These are phyloP conservation scores for Sistotremastrum niveocremeum DNA, from an alignment of 768 basidiomycete genomes.

Conservation along the genomic window DNA sequence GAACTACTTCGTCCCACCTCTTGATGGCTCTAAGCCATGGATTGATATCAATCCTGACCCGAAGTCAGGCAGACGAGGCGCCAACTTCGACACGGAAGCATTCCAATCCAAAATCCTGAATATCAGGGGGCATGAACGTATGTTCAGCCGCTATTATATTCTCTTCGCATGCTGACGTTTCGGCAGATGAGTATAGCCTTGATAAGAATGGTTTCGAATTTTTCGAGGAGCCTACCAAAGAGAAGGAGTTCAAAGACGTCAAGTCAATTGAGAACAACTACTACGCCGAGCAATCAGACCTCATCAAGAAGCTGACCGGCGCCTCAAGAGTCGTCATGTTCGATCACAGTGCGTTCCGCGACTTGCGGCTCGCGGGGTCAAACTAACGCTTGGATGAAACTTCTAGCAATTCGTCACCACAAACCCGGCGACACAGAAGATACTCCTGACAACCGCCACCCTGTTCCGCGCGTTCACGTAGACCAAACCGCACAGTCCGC, in stretches of 20 bases:
- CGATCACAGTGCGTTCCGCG: conserved; percentile 39
- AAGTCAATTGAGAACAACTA: conserved; percentile 41
- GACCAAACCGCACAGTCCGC: conserved; percentile 32
- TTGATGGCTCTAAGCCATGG: conserved; percentile 28
- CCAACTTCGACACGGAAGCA: neutral
- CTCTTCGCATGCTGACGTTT: neutral
- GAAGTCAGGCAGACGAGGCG: conserved; percentile 10
- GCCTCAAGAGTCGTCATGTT: conserved; percentile 49
- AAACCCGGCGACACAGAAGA: conserved; percentile 18
- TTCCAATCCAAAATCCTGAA: neutral
- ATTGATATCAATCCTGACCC: conserved; percentile 22
- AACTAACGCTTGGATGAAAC: neutral
- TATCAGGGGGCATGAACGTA: neutral
- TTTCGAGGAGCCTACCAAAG: conserved; percentile 23
- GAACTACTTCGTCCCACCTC: conserved; percentile 25
- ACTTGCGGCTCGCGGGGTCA: neutral
- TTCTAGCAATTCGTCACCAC: conserved; percentile 4
- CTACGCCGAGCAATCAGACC: conserved; percentile 45
- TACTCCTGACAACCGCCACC: conserved; percentile 28
- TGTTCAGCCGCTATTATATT: neutral
- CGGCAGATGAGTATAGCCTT: neutral
- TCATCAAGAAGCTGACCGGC: conserved; percentile 46
- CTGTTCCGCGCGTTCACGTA: conserved; percentile 28
- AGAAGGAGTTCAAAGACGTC: conserved; percentile 35
- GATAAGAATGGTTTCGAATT: conserved; percentile 9